Conservation (phyloP, 73 alveolate genomes). For the Paramecium pentaurelia region DNA sequence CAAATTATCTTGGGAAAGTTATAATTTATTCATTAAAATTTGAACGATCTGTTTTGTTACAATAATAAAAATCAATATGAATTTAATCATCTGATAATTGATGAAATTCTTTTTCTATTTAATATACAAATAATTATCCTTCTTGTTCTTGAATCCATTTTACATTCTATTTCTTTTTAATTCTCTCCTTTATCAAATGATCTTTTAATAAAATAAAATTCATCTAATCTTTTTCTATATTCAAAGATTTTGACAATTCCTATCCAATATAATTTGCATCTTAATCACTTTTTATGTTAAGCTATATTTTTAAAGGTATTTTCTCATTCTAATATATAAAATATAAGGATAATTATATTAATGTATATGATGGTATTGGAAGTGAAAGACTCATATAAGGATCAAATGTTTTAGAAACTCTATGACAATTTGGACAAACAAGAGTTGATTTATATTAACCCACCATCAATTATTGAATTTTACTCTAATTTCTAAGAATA, state of each 20-base stretch:
- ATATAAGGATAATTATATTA: background rate
- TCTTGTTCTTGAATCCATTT: slow-evolving; percentile 6
- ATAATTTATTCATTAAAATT: background rate
- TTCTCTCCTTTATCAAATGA: background rate
- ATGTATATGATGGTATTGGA: slow-evolving; percentile 46
- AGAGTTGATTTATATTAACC: slow-evolving; percentile 82
- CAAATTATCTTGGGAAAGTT: slow-evolving; percentile 19
- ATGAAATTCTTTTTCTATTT: background rate
- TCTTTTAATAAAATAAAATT: slow-evolving; percentile 4
- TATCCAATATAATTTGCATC: background rate
- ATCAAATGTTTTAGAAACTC: slow-evolving; percentile 79
- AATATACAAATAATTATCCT: background rate
- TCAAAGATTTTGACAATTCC: background rate
- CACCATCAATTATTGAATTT: slow-evolving; percentile 80
- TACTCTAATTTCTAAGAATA: slow-evolving; percentile 74
- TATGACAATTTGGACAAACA: slow-evolving; percentile 79
- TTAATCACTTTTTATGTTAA: background rate
- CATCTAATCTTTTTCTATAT: background rate
- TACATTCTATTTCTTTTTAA: background rate
- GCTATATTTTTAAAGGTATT: background rate
- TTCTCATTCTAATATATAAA: background rate
- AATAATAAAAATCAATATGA: background rate
- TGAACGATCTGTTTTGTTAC: background rate
- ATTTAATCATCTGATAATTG: background rate
- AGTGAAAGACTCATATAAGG: slow-evolving; percentile 74